A percentile compares a stretch with the other conserved stretches of the same genome.
Evolutionary conservation across 768 basidiomycete genomes (phyloP).

Genomic region (Kwoniella dejecticola): DNA sequence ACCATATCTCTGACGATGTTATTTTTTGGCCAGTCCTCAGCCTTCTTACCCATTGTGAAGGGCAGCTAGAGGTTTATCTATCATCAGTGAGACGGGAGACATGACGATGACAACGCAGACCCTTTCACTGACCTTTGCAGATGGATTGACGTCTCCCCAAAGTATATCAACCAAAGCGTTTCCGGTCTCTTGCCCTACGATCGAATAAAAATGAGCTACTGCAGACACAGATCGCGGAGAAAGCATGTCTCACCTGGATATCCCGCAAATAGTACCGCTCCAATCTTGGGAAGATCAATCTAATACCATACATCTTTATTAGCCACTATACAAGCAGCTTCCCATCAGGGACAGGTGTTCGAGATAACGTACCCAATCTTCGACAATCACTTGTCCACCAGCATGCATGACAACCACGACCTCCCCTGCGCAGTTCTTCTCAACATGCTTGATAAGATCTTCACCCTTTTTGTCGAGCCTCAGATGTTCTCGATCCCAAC

Average conservation of each 20-base stretch:
- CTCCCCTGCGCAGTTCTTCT: conserved; percentile 37
- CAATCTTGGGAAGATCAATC: conserved; percentile 55
- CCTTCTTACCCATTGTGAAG: conserved; percentile 52
- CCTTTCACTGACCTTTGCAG: conserved; percentile 45
- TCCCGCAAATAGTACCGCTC: conserved; percentile 49
- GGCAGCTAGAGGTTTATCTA: conserved; percentile 26
- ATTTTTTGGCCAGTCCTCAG: conserved; percentile 49
- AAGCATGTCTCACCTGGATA: conserved; percentile 39
- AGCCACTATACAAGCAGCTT: not conserved
- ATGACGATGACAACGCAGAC: too few relatives aligned
- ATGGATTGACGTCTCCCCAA: conserved; percentile 51
- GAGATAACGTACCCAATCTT: conserved; percentile 44
- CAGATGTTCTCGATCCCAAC: conserved; percentile 48
- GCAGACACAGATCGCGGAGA: too few relatives aligned
- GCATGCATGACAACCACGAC: conserved; percentile 47
- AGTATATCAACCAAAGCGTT: conserved; percentile 52
- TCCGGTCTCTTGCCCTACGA: conserved; percentile 47
- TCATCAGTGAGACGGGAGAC: not conserved
- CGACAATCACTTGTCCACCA: conserved; percentile 45
- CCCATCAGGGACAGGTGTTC: not conserved
- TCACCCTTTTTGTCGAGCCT: conserved; percentile 42
- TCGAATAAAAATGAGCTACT: not conserved
- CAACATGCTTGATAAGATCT: conserved; percentile 45
- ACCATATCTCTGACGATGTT: conserved; percentile 45
- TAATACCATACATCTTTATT: not conserved